A percentile compares a stretch with the other conserved stretches of the same genome.
Conservation (phyloP, 345 rosid genomes). For the Camelina sativa region DNA sequence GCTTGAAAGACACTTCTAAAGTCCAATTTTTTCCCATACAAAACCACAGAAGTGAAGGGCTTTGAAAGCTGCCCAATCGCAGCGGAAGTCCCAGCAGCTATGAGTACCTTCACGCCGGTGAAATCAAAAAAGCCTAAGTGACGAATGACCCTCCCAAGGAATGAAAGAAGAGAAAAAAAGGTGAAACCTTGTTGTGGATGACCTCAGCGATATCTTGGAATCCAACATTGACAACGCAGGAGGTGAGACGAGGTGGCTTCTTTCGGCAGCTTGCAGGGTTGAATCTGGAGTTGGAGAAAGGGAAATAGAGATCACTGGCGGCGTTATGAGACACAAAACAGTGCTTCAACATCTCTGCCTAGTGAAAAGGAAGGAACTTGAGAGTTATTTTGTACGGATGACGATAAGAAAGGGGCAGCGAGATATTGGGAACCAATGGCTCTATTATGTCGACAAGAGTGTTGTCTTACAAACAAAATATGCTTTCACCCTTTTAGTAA, state of each 20-base stretch:
- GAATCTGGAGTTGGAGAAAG: conserved; percentile 34
- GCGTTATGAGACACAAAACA: conserved; percentile 23
- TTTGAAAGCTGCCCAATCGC: conserved; percentile 87
- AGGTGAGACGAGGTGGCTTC: conserved; percentile 44
- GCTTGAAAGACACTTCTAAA: conserved; percentile 61
- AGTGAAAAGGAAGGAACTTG: conserved; percentile 1
- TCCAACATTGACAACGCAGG: conserved; percentile 50
- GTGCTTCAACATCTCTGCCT: conserved; percentile 35
- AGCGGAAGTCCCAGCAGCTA: conserved; percentile 75
- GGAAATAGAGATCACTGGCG: conserved; percentile 27
- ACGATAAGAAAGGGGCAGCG: conserved; percentile 33
- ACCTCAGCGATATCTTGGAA: conserved; percentile 62
- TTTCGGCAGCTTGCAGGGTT: conserved; percentile 23
- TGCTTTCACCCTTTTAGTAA: conserved; percentile 9
- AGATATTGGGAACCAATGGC: conserved; percentile 31
- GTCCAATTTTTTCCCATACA: conserved; percentile 67
- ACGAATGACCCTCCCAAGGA: not conserved
- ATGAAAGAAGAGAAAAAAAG: not conserved
- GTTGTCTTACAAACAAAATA: not conserved
- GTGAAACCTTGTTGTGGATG: conserved; percentile 68
- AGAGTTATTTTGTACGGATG: conserved; percentile 9
- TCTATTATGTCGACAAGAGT: conserved; percentile 21
- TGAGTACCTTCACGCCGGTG: conserved; percentile 56
- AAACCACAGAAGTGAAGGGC: conserved; percentile 67
- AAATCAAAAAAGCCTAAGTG: conserved; percentile 21